Evolutionary conservation across 192 early-diverging fungal genomes (phyloP).

Genomic region (Coemansia aciculifera): DNA sequence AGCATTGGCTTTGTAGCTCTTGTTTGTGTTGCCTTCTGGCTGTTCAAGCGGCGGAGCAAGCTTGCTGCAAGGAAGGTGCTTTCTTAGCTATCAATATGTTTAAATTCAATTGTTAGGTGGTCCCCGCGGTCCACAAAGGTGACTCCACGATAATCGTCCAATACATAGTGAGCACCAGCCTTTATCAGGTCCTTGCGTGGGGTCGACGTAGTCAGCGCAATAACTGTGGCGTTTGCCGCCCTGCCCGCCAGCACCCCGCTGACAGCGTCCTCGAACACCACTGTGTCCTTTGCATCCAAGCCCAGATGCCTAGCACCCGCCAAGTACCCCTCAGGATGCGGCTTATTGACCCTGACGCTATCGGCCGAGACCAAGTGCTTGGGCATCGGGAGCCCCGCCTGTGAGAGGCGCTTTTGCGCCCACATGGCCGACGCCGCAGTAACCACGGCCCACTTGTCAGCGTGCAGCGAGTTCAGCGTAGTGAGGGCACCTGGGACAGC

Average conservation of each 20-base stretch:
- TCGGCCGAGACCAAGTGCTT: conserved; percentile 21
- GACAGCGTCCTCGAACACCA: conserved; percentile 47
- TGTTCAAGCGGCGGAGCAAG: conserved; percentile 8
- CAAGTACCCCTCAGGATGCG: conserved; percentile 30
- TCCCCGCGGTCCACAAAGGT: conserved; percentile 8
- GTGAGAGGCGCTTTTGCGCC: conserved; percentile 24
- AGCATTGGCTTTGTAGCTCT: conserved; percentile 33
- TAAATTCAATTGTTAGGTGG: conserved; percentile 4
- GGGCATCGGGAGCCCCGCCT: conserved; percentile 28
- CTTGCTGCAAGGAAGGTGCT: neutral
- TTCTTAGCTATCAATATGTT: neutral
- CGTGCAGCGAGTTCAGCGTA: conserved; percentile 8
- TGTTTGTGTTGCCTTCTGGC: conserved; percentile 16
- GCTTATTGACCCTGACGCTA: conserved; percentile 25
- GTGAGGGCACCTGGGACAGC: conserved; percentile 33
- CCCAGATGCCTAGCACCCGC: conserved; percentile 22
- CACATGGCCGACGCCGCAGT: conserved; percentile 26
- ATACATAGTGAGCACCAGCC: conserved; percentile 31
- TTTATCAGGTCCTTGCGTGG: conserved; percentile 6
- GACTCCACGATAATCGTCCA: conserved; percentile 22
- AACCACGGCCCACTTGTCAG: conserved; percentile 37
- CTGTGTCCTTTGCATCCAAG: conserved; percentile 5
- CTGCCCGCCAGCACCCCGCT: conserved; percentile 34
- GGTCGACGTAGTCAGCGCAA: conserved; percentile 36
- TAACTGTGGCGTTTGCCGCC: conserved; percentile 29